Evolutionary conservation across 768 basidiomycete species (phyloP).

Genomic region (Leccinum sublutescens): DNA sequence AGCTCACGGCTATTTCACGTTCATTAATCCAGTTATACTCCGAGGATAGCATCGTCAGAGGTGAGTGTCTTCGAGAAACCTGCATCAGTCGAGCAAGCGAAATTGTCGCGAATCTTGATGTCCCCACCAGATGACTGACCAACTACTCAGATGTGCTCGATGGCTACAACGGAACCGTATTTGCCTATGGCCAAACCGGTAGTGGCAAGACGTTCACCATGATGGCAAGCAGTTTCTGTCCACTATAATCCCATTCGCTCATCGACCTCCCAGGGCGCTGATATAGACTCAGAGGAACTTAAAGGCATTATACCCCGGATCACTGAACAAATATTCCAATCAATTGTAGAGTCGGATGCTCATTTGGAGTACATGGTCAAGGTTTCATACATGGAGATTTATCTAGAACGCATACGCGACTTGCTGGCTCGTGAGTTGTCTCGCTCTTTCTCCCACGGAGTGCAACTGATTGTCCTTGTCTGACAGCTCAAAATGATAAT

Average conservation of each 20-base stretch:
- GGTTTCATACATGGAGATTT: conserved; percentile 99
- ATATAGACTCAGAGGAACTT: conserved; percentile 91
- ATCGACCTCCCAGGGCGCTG: conserved; percentile 69
- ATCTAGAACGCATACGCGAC: conserved; percentile 94
- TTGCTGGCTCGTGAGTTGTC: conserved; percentile 82
- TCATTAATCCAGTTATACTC: conserved; percentile 18
- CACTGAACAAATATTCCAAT: conserved; percentile 98
- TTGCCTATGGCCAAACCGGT: conserved; percentile 97
- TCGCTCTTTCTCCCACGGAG: neutral
- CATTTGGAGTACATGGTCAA: conserved; percentile 98
- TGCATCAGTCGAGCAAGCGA: conserved; percentile 2
- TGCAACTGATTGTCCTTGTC: neutral
- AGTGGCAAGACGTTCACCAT: conserved; percentile 98
- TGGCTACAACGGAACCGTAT: conserved; percentile 97
- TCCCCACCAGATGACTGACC: conserved; percentile 18
- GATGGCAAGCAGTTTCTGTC: conserved; percentile 66
- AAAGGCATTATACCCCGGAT: conserved; percentile 98
- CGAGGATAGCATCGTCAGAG: conserved; percentile 77
- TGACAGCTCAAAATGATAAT: conserved; percentile 91
- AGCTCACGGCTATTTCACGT: conserved; percentile 4
- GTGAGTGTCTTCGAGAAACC: conserved; percentile 38
- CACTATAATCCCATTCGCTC: conserved; percentile 7
- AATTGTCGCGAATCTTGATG: conserved; percentile 1
- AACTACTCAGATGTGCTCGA: conserved; percentile 81
- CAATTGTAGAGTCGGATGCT: conserved; percentile 92